Evolutionary conservation across 1,284 basidiomycete genomes (phyloP), one percentile per base, ranked within the genome.

Genomic region (Cronartium ribicola): DNA sequence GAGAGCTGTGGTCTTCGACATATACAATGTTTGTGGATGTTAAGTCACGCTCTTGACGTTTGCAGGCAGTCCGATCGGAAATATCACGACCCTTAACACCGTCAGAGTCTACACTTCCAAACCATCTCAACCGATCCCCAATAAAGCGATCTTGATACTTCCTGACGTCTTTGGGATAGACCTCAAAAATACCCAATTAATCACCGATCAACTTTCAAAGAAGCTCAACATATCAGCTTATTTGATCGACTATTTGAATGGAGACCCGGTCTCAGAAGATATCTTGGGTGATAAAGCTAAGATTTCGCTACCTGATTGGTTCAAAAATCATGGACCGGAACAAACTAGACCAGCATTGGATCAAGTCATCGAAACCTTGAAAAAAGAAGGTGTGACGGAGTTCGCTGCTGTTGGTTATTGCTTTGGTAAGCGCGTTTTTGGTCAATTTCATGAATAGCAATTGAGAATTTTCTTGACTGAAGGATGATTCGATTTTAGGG

Each of bases 321-420:
- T 29, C 3, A n/a, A 29, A 29, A 43, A 37, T 2, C 62, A 66
- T 46, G 46, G 40, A 17, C 63, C 62, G 2, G 40, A 29, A 10
- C 11, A 60, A 65, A 44, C 55, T 14, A 51, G 62, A 22, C 70
- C 64, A 5, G 8, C 55, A 43, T 57, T 73, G 20, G 63, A 66
- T 64, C 29, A 22, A 40, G 64, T 59, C 10, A 66, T 73, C n/a
- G 41, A 55, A 17, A 8, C 62, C 48, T 57, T 73, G 13, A 73
- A 63, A 14, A 22, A 41, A 3, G n/a, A 66, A 29, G 64, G 64
- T 3, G 14, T 66, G 51, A 60, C 40, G 3, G 29, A 43, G 2
- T 66, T 73, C 20, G 70, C 63, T 37, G 70, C 51, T 0, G n/a
- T 39, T n/a, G 64, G 70, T 3, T 73, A 73, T 20, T 73, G 70